A percentile compares a stretch with the other conserved stretches of the same genome.
These are phyloP conservation scores for Beauveria varroae DNA, from an alignment of 2,329 filamentous ascomycete species.

Conservation along the genomic window DNA sequence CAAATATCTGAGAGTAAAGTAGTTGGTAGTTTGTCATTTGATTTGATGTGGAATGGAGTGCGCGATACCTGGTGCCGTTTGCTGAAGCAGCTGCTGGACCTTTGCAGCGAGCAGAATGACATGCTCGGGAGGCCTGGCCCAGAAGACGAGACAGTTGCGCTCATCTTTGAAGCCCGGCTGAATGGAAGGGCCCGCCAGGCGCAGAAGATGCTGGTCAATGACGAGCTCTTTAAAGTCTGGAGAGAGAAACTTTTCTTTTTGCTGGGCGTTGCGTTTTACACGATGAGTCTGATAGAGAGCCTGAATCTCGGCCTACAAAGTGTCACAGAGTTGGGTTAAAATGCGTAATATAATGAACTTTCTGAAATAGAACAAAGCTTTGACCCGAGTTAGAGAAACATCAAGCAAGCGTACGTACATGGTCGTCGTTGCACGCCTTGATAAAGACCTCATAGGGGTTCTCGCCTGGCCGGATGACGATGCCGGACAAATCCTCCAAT, in stretches of 20 bases:
- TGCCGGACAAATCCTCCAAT: constrained; percentile 47
- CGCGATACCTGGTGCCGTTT: constrained; percentile 57
- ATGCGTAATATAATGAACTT: neutral
- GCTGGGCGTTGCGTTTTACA: constrained; percentile 64
- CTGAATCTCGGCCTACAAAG: constrained; percentile 56
- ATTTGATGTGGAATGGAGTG: no score
- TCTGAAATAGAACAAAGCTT: neutral
- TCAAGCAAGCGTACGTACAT: constrained; percentile 41
- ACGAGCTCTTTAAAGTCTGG: constrained; percentile 61
- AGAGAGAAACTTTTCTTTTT: constrained; percentile 65
- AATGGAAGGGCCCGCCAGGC: constrained; percentile 55
- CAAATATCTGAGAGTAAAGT: constrained; percentile 54
- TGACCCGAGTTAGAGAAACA: neutral
- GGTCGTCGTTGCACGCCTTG: constrained; percentile 54
- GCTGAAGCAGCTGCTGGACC: constrained; percentile 59
- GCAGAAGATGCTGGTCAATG: constrained; percentile 68
- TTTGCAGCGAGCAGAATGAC: constrained; percentile 59
- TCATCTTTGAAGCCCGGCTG: constrained; percentile 66
- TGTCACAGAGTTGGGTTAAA: neutral
- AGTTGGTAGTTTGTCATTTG: no score
- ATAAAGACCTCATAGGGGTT: constrained; percentile 77
- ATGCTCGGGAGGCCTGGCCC: constrained; percentile 72
- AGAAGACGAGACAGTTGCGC: constrained; percentile 78
- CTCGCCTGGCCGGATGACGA: constrained; percentile 42
- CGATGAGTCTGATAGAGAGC: constrained; percentile 67